These are phyloP conservation scores for Penicillium sp. DNA, from an alignment of 2,329 filamentous ascomycete genomes.

Conservation along the genomic window DNA sequence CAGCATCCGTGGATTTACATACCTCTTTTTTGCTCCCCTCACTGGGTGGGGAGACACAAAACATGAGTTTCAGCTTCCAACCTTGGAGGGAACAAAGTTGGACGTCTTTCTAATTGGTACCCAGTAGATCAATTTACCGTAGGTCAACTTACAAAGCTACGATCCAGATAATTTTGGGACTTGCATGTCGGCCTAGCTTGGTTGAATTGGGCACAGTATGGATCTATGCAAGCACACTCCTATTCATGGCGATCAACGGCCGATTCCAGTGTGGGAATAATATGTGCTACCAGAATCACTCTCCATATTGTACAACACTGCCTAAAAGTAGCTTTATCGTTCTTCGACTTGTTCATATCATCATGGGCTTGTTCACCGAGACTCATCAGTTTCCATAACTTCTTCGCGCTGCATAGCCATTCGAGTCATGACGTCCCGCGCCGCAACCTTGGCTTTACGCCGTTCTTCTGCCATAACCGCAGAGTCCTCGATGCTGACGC, in stretches of 20 bases:
- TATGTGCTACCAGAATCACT: background rate
- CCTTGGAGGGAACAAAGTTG: background rate
- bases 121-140: too few relatives aligned
- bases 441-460: constrained; percentile 35
- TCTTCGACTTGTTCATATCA: background rate
- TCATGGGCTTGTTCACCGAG: constrained; percentile 12
- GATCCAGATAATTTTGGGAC: background rate
- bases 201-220: background rate
- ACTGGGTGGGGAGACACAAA: too few relatives aligned
- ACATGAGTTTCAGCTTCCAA: too few relatives aligned
- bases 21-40: too few relatives aligned
- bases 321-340: background rate
- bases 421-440: constrained; percentile 35
- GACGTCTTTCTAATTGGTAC: background rate
- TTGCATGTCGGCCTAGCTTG: background rate
- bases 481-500: background rate
- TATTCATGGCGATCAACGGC: background rate
- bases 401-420: constrained; percentile 42
- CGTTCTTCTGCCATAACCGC: constrained; percentile 18
- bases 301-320: background rate
- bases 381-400: constrained; percentile 35
- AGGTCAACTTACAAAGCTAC: background rate
- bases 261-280: background rate
- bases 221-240: background rate
- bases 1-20: too few relatives aligned